phyloP scores from a whole-genome alignment of 352 stramenopile species.

The Globisporangium carolinianum region DNA sequence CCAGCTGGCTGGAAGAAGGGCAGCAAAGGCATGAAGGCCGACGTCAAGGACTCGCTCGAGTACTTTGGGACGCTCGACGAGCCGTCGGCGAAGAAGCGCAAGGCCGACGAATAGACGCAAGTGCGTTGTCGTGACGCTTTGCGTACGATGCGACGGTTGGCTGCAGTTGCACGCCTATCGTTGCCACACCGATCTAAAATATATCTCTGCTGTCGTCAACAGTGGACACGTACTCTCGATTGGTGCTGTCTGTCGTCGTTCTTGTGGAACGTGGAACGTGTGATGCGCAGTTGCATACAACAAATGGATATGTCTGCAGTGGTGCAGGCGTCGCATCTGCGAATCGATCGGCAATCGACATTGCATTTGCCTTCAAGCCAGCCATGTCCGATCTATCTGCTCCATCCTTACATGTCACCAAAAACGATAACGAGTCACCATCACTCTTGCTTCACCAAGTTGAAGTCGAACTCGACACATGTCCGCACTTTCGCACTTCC shows the following conservation, averaged over 20 bases:
- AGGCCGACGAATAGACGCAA: constrained; percentile 5
- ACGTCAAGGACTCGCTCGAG: background rate
- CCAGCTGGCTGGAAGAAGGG: constrained; percentile 90
- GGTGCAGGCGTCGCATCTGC: too few relatives aligned
- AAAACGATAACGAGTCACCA: background rate
- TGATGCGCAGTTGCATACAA: too few relatives aligned
- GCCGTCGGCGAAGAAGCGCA: constrained; percentile 11
- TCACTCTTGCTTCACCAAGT: background rate
- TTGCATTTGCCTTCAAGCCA: background rate
- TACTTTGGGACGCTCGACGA: constrained; percentile 54
- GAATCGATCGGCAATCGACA: too few relatives aligned
- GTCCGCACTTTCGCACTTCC: background rate
- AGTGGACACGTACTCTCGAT: too few relatives aligned
- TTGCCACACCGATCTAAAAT: background rate
- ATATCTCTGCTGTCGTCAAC: background rate
- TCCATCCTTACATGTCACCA: background rate
- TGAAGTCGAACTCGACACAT: background rate
- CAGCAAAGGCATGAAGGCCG: background rate
- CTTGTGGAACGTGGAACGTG: too few relatives aligned
- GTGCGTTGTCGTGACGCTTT: background rate
- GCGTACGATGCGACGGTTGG: background rate
- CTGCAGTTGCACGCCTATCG: background rate
- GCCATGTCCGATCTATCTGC: background rate
- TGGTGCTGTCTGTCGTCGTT: too few relatives aligned
- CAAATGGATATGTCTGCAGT: too few relatives aligned